Conservation (phyloP, 2,329 filamentous ascomycete species). For the Botrytis byssoidea region DNA sequence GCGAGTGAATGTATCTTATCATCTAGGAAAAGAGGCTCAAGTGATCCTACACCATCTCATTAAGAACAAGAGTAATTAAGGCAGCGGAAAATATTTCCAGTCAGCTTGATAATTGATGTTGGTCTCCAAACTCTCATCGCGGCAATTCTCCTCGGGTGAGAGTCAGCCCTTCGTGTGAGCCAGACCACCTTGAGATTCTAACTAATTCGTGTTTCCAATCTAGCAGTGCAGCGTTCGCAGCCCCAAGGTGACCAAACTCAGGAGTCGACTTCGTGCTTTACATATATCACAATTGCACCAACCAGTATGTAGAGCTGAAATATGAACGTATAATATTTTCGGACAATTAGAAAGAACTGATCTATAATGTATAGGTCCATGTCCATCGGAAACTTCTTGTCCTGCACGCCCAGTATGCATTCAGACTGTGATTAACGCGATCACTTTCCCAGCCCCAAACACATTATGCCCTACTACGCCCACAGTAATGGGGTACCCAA, state of each 20-base stretch:
- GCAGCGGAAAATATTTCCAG: not conserved
- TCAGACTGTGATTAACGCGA: not conserved
- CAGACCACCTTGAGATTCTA: not conserved
- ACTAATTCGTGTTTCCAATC: not conserved
- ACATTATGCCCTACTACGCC: not conserved
- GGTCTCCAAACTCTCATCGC: not conserved
- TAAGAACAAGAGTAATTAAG: not conserved
- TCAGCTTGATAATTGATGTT: not conserved
- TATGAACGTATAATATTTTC: not conserved
- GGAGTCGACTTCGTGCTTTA: slow-evolving; percentile 23
- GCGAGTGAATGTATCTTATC: not conserved
- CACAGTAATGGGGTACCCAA: not conserved
- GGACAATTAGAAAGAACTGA: not conserved
- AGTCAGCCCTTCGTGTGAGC: not conserved
- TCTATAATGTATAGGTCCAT: slow-evolving; percentile 21
- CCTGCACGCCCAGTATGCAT: not conserved
- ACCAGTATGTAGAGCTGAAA: not conserved
- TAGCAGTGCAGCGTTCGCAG: slow-evolving; percentile 21
- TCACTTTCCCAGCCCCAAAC: not conserved
- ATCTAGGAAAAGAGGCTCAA: not conserved
- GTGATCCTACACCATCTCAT: not conserved
- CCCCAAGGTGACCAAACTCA: slow-evolving; percentile 20
- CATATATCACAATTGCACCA: slow-evolving; percentile 10
- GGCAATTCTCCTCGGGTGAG: not conserved
- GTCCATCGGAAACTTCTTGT: slow-evolving; percentile 22